Base-by-base conservation (phyloP, 2,329 filamentous ascomycete species). In the Basipetospora chlamydospora region DNA sequence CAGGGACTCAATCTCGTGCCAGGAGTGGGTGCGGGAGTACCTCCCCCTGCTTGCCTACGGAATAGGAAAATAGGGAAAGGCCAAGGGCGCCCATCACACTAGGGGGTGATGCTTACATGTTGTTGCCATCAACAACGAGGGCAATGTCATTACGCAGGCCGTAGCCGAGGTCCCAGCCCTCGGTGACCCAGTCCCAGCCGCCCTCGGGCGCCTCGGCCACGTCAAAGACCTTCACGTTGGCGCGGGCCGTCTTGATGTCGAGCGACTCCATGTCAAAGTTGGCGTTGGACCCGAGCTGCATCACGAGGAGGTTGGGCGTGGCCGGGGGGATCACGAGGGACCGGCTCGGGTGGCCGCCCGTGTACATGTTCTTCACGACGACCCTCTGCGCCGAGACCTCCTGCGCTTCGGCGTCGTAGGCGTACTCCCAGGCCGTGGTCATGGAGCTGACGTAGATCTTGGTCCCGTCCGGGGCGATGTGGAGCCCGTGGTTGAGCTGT, bases 61-160 rank as follows among this genome's bases (percentile, higher is more conserved):
- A 28, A n/a, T 6, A 28, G 26, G 18, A 11, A n/a, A 3, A 10
- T 6, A 33, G 20, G 30, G 8, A 33, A 18, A 13, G 6, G 17
- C n/a, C 21, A 26, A 28, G 26, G 28, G 6, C 22, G 6, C 11
- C 22, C 22, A 23, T 23, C 22, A 23, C 22, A 23, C 22, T 23
- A 37, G 15, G 20, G 25, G 6, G 17, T 10, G 12, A 10, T 26
- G 28, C 38, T 39, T 36, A 39, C 38, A 32, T 35, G 36, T 41
- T 50, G 29, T 49, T 53, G 6, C 55, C 55, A 41, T 75, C 61
- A 34, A 69, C 66, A 5, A 58, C 65, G 25, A 79, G 58, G 9
- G 73, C 75, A 15, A 78, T 71, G 20, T 73, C 72, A 50, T 80
- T 80, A 7, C 75, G 61, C 34, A 80, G 54, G 1, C 59, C 59